These are phyloP conservation scores for Pyricularia sp. DNA, from an alignment of 2,329 filamentous ascomycete genomes.

Conservation along the genomic window DNA sequence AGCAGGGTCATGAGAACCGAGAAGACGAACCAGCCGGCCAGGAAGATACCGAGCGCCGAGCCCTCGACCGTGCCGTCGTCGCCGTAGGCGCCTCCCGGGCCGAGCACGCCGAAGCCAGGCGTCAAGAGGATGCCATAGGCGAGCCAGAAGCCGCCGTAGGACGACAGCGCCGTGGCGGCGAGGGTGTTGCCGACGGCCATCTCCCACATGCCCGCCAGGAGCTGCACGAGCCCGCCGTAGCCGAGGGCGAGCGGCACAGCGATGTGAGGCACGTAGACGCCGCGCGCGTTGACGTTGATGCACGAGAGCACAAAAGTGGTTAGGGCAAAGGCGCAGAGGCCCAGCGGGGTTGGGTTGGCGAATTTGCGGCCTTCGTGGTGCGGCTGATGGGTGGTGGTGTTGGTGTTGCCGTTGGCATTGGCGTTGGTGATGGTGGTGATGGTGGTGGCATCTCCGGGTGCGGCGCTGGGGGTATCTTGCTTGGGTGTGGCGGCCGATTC, in stretches of 20 bases:
- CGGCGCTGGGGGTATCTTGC: neutral
- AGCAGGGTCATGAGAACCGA: constrained; percentile 64
- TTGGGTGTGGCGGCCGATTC: neutral
- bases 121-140: constrained; percentile 64
- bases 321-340: constrained; percentile 69
- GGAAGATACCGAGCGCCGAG: constrained; percentile 63
- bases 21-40: constrained; percentile 79
- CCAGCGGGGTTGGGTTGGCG: constrained; percentile 70
- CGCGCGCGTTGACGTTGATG: constrained; percentile 60
- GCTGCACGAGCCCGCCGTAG: constrained; percentile 71
- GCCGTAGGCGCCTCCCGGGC: constrained; percentile 33
- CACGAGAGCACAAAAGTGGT: constrained; percentile 73
- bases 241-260: constrained; percentile 61
- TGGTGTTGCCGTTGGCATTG: no score
- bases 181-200: constrained; percentile 85
- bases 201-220: constrained; percentile 84
- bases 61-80: constrained; percentile 33
- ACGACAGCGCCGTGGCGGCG: constrained; percentile 71
- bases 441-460: neutral
- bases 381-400: neutral
- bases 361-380: constrained; percentile 49
- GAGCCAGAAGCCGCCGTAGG: constrained; percentile 81
- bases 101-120: constrained; percentile 52
- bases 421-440: no score
- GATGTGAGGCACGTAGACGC: constrained; percentile 52